Base-by-base conservation (phyloP, 202 grass and related monocot species). In the Saccharum hybrid region DNA sequence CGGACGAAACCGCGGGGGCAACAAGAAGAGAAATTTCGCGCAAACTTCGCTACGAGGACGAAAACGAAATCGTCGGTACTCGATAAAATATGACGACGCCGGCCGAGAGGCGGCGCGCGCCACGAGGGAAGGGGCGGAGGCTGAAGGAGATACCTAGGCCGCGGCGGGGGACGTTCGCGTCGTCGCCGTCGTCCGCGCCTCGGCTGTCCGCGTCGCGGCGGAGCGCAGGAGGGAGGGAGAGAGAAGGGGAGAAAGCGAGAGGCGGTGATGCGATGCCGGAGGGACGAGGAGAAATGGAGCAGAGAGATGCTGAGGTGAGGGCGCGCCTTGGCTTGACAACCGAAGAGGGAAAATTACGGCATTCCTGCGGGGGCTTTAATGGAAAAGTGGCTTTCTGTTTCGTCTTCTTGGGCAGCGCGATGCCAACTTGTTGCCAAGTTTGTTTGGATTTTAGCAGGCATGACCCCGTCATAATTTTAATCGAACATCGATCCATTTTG, bases 281-380 rank as follows among this genome's bases (percentile, higher is more conserved):
- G 39, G 87, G 87, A 88, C 37, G 87, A 7, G 82, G 78, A 81
- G 78, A 85, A 65, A 72, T 82, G 86, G 82, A 85, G 82, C 63
- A 61, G 66, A 71, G 76, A 12, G 63, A 9, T 10, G n/a, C 30
- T n/a, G 1, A 60, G 56, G 19, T 7, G 65, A 11, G 38, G 37
- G 7, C 0, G 11, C 1, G 16, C 51, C 2, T 37, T 11, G 7
- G 40, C 6, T 12, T 10, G 4, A 5, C 30, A 9, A 38, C 2
- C 2, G 3, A 18, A 2, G 13, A 31, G 42, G 15, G 33, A 68
- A 33, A 74, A 86, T 86, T 86, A 13, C 1, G 40, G 19, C 0
- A n/a, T 63, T 69, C 10, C 2, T 6, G 6, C 0, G 39, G 71
- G 76, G 82, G 4, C 28, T 51, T 8, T 0, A 1, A 1, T 1